Evolutionary conservation across 2,329 filamentous ascomycete genomes (phyloP), one percentile per base, ranked within the genome.

Genomic region (Penicillium sp.): DNA sequence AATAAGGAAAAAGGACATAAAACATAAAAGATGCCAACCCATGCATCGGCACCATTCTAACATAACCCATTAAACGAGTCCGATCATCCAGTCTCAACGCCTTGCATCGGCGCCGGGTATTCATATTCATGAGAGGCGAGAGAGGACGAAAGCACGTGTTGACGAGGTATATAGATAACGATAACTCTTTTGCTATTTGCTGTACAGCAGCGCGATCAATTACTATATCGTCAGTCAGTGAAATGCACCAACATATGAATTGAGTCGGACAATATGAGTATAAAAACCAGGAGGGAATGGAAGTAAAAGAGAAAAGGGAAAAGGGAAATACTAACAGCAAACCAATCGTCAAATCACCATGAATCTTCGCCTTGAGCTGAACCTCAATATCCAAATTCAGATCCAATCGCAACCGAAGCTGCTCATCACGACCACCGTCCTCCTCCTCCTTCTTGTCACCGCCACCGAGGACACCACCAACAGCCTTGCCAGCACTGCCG

Each of bases 311-410:
- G n/a, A n/a, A n/a, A n/a, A n/a, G n/a, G n/a, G n/a, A n/a, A n/a
- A n/a, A n/a, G n/a, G n/a, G n/a, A n/a, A 29, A 54, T 56, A 84
- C 82, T 76, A 79, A 89, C 86, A 87, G 81, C 64, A 93, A 77
- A 56, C 84, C 86, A 57, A 93, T 71, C 29, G 88, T 90, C 56
- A 95, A 72, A 73, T 95, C 89, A 64, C 89, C 89, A 62, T 90
- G 84, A 57, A 93, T 90, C 69, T 86, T 85, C 16, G 88, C 88
- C 77, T 93, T 93, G 53, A 93, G 78, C 62, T 89, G 86, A 54
- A 93, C 88, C 70, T 93, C 88, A 41, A 93, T 79, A 58, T 93
- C 88, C 49, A 93, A 75, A 69, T 91, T 90, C 47, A 89, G 74
- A 65, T 91, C 88, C 18, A 93, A 73, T 31, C 84, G 80, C 64